phyloP scores from a whole-genome alignment of 2,329 filamentous ascomycete species.

The Acrodontium crateriforme region DNA sequence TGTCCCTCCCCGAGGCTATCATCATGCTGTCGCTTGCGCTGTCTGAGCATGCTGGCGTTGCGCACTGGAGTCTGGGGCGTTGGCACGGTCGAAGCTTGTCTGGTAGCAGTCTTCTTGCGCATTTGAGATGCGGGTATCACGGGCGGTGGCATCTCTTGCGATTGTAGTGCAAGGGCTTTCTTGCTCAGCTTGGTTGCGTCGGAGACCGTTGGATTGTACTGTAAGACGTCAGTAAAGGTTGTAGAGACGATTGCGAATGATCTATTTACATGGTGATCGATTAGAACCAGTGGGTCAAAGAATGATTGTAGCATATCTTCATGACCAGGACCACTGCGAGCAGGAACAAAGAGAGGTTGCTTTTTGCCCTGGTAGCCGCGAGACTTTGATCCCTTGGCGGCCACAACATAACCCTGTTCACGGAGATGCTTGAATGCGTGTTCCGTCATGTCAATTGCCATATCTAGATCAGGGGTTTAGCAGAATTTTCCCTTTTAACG shows the following conservation, averaged over 20 bases:
- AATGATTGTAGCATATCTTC: constrained; percentile 13
- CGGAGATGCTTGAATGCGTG: constrained; percentile 9
- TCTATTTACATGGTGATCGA: constrained; percentile 11
- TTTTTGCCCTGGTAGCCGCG: constrained; percentile 7
- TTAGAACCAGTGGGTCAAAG: constrained; percentile 15
- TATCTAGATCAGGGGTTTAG: constrained; percentile 9
- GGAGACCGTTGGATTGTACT: constrained; percentile 2
- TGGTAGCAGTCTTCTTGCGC: constrained; percentile 3
- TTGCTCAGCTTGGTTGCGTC: constrained; percentile 1
- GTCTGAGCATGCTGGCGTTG: constrained; percentile 9
- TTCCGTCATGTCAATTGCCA: constrained; percentile 3
- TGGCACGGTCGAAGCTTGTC: constrained; percentile 7
- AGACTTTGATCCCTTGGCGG: constrained; percentile 7
- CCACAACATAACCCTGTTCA: constrained; percentile 11
- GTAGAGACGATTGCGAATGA: not conserved
- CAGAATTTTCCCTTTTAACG: not conserved
- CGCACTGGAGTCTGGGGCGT: constrained; percentile 6
- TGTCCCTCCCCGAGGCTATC: constrained; percentile 2
- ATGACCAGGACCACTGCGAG: constrained; percentile 7
- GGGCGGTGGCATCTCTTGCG: constrained; percentile 11
- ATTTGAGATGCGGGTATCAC: constrained; percentile 9
- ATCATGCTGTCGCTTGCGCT: constrained; percentile 2
- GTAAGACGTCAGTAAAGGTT: constrained; percentile 1
- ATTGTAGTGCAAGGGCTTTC: constrained; percentile 2
- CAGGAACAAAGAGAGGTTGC: constrained; percentile 11